Percentiles rank a stretch among this genome's conserved stretches.
phyloP scores from a whole-genome alignment of 768 basidiomycete species.

The Hygrophoropsis aurantiaca region DNA sequence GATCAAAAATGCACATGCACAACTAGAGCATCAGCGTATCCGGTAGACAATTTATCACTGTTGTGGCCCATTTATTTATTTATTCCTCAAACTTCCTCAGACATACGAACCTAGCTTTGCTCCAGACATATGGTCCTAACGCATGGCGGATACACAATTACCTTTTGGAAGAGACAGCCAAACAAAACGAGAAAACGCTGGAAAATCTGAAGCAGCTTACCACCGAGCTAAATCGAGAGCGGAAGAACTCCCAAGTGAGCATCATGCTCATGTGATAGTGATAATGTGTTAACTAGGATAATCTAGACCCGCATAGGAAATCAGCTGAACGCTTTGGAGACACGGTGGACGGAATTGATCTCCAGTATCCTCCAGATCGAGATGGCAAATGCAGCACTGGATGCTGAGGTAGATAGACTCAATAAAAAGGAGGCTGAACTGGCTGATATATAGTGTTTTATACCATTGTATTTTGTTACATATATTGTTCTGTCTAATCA shows the following conservation, averaged over 20 bases:
- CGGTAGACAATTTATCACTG: slow-evolving; percentile 45
- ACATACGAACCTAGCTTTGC: slow-evolving; percentile 76
- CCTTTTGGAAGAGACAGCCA: slow-evolving; percentile 73
- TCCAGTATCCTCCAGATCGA: slow-evolving; percentile 91
- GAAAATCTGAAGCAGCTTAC: slow-evolving; percentile 79
- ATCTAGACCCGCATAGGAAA: slow-evolving; percentile 72
- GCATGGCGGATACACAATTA: slow-evolving; percentile 93
- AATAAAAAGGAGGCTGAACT: slow-evolving; percentile 63
- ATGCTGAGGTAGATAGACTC: slow-evolving; percentile 71
- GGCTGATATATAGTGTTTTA: slow-evolving; percentile 29
- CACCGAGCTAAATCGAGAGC: slow-evolving; percentile 82
- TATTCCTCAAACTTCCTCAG: slow-evolving; percentile 38
- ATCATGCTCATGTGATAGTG: neutral
- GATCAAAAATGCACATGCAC: slow-evolving; percentile 74
- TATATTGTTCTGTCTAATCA: neutral
- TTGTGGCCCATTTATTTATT: slow-evolving; percentile 7
- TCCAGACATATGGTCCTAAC: slow-evolving; percentile 87
- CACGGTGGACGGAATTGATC: slow-evolving; percentile 90
- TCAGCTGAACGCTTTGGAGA: slow-evolving; percentile 80
- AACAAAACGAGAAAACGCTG: slow-evolving; percentile 66
- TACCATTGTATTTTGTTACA: neutral
- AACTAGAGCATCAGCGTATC: slow-evolving; percentile 82
- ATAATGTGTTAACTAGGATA: neutral
- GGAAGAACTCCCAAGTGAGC: slow-evolving; percentile 81
- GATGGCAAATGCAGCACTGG: slow-evolving; percentile 89